Conservation (phyloP, 2,329 filamentous ascomycete genomes). For the Pseudogymnoascus sp. region DNA sequence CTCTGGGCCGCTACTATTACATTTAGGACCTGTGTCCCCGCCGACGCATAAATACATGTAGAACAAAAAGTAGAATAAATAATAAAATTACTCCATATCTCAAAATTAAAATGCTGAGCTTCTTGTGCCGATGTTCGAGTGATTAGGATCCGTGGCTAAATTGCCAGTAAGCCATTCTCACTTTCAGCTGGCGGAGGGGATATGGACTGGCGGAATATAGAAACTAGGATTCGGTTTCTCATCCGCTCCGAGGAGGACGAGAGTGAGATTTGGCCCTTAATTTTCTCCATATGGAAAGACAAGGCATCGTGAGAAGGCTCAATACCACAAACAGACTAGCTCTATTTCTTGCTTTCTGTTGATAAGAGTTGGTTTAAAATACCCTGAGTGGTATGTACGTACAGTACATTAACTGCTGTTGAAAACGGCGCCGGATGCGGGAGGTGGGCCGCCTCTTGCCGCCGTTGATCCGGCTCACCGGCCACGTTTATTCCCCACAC, state of each 20-base stretch:
- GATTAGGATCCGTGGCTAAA: not conserved
- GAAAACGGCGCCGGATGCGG: not conserved
- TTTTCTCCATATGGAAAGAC: too few species aligned
- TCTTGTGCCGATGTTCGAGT: not conserved
- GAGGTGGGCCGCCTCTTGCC: not conserved
- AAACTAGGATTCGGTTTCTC: not conserved
- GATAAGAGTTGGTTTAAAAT: not conserved
- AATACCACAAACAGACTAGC: too few species aligned
- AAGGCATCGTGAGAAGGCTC: too few species aligned
- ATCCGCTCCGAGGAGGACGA: too few species aligned
- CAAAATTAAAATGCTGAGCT: not conserved
- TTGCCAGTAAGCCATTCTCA: not conserved
- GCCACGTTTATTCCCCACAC: not conserved
- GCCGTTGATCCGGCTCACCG: not conserved
- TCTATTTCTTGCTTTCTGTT: not conserved
- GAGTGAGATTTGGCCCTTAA: too few species aligned
- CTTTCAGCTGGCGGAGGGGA: not conserved
- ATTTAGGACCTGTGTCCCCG: not conserved
- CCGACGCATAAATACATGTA: not conserved
- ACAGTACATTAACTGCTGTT: not conserved
- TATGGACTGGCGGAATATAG: not conserved
- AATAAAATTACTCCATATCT: not conserved
- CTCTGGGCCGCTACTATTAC: not conserved
- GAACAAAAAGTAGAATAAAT: too few species aligned
- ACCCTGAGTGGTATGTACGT: too few species aligned